phyloP scores from a whole-genome alignment of 208 protist genomes.

The Leptomonas seymouri region DNA sequence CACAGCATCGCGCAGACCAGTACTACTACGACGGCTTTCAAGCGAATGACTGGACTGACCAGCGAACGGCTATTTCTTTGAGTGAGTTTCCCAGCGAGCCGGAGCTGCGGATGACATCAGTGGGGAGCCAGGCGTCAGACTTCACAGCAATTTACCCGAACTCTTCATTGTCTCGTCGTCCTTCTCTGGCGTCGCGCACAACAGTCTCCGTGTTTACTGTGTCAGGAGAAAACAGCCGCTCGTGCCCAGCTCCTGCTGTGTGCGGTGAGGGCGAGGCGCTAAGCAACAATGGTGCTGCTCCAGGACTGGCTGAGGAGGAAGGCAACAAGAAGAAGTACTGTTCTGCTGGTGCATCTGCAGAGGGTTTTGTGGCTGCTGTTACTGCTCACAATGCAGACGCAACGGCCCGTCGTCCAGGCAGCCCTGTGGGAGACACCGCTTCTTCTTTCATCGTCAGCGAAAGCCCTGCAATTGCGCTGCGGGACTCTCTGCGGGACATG shows the following conservation, averaged over 20 bases:
- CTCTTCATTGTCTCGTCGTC: not conserved
- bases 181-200: not conserved
- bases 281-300: not conserved
- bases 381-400: not conserved
- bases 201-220: not conserved
- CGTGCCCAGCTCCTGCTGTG: not conserved
- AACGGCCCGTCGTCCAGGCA: not conserved
- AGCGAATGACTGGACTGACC: conserved; percentile 14
- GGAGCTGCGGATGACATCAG: conserved; percentile 19
- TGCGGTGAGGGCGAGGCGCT: not conserved
- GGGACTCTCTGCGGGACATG: conserved; percentile 40
- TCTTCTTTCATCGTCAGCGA: not conserved
- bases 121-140: conserved; percentile 2
- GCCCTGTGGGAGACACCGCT: not conserved
- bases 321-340: not conserved
- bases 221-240: conserved; percentile 16
- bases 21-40: conserved; percentile 27
- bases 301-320: too few relatives aligned
- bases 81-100: conserved; percentile 31
- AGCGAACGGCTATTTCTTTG: conserved; percentile 27
- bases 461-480: not conserved
- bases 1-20: not conserved
- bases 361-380: not conserved
- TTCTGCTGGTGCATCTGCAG: too few relatives aligned
- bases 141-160: conserved; percentile 6